These are phyloP conservation scores for Middelhovenomyces tepae DNA, from an alignment of 805 yeast species.

Conservation along the genomic window DNA sequence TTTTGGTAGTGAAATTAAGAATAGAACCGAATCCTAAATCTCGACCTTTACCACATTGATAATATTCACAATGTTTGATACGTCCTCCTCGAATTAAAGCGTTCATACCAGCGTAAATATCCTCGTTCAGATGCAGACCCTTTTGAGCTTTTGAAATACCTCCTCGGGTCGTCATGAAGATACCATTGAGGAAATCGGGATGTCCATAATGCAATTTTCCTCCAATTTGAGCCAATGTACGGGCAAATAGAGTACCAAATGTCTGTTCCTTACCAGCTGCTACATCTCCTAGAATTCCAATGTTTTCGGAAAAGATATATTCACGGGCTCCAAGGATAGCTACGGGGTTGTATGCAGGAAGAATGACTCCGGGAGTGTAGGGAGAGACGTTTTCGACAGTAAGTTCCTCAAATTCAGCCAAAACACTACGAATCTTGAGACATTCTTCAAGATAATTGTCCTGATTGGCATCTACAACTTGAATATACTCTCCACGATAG, in stretches of 20 bases:
- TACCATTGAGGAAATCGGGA: slow-evolving; percentile 87
- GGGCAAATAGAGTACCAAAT: slow-evolving; percentile 89
- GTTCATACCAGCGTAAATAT: slow-evolving; percentile 91
- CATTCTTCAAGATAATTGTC: slow-evolving; percentile 95
- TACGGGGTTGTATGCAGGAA: slow-evolving; percentile 41
- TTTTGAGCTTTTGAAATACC: slow-evolving; percentile 93
- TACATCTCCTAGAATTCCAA: slow-evolving; percentile 88
- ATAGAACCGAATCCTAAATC: slow-evolving; percentile 92
- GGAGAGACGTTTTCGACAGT: slow-evolving; percentile 43
- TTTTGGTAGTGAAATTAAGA: slow-evolving; percentile 86
- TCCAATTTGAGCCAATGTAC: slow-evolving; percentile 88
- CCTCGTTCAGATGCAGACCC: slow-evolving; percentile 88
- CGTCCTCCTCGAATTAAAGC: slow-evolving; percentile 86
- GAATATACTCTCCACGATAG: slow-evolving; percentile 90
- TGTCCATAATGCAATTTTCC: slow-evolving; percentile 95
- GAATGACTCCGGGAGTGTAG: slow-evolving; percentile 39
- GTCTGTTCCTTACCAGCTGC: slow-evolving; percentile 98
- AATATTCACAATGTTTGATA: slow-evolving; percentile 91
- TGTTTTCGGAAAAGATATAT: slow-evolving; percentile 85
- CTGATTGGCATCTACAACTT: slow-evolving; percentile 92
- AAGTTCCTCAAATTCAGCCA: slow-evolving; percentile 86
- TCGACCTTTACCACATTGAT: slow-evolving; percentile 95
- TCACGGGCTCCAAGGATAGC: slow-evolving; percentile 95
- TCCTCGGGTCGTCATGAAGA: slow-evolving; percentile 91
- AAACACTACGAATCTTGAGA: slow-evolving; percentile 74